Base-by-base conservation (phyloP, 1,284 basidiomycete species). In the Irpex lacteus region DNA sequence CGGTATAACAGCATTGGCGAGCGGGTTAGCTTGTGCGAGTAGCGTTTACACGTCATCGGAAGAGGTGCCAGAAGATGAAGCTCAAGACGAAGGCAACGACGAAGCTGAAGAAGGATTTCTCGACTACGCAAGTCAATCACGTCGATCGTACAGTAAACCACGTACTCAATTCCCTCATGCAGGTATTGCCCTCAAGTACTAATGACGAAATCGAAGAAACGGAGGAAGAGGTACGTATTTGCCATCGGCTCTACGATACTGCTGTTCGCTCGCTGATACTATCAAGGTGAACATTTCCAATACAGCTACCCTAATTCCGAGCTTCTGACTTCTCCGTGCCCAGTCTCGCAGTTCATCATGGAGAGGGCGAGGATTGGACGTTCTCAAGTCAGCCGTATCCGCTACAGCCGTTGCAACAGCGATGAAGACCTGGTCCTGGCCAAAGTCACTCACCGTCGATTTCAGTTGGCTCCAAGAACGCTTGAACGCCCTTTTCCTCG, bases 351-450 rank as follows among this genome's bases (percentile, higher is more conserved):
- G 60, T 63, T 53, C 19, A 11, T 37, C 61, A 7, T 75, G 74
- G 74, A 59, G 65, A 19, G 73, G 74, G 2, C 58, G 65, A 19
- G 73, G 74, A 1, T 72, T 77, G 2, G 68, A 73, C 6, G 69
- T 76, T 49, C 66, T 76, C 11, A 67, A 67, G 34, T 68, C 68
- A 15, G 69, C 72, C 3, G 57, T 70, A 2, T 70, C 73, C 2
- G 69, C 72, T 9, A 65, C 71, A 19, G 61, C 70, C 15, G 70
- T 76, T 47, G 68, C 71, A 1, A 67, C 68, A 13, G 65, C 70
- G 0, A 60, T 77, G 59, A 69, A 72, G 1, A 68, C 69, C 7
- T 73, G 73, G 70, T 68, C 70, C 4, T 78, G 77, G 76, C 72
- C 73, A 0, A 44, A 67, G 1, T 66, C 75, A 0, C 62, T 77